These are phyloP conservation scores for Ceratocystis smalleyi DNA, from an alignment of 2,329 filamentous ascomycete species.

Conservation along the genomic window DNA sequence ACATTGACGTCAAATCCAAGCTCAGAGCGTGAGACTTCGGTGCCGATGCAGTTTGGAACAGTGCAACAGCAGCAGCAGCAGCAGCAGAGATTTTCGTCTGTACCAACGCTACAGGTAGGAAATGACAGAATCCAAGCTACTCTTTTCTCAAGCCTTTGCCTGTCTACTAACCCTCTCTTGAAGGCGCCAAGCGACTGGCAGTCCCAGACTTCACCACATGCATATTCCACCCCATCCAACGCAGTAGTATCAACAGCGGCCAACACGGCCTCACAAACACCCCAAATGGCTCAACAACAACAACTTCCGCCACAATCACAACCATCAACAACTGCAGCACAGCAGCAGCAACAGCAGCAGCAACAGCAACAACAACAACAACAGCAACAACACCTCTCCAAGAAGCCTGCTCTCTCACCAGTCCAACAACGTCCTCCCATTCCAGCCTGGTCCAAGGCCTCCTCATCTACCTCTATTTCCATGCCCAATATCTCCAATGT, in stretches of 20 bases:
- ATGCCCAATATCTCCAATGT: not conserved
- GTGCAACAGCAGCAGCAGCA: not conserved
- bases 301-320: slow-evolving; percentile 2
- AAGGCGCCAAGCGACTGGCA: not conserved
- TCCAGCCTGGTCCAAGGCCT: slow-evolving; percentile 32
- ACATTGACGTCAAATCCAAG: slow-evolving; percentile 19
- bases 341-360: not conserved
- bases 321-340: not conserved
- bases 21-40: slow-evolving; percentile 13
- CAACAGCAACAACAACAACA: slow-evolving; percentile 4
- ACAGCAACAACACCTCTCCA: slow-evolving; percentile 7
- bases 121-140: not conserved
- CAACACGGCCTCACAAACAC: not conserved
- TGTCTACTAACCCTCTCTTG: not conserved
- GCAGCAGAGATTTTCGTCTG: slow-evolving; percentile 11
- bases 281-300: slow-evolving; percentile 1
- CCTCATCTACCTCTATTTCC: slow-evolving; percentile 8
- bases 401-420: slow-evolving; percentile 28
- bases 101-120: slow-evolving; percentile 3
- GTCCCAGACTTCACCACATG: not conserved
- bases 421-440: slow-evolving; percentile 37
- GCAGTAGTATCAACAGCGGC: not conserved
- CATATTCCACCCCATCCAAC: not conserved
- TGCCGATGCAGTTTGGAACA: slow-evolving; percentile 18
- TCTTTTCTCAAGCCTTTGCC: not conserved